A percentile compares a stretch with the other conserved stretches of the same genome.
Evolutionary conservation across 2,329 filamentous ascomycete species (phyloP).

Genomic region (Furcasterigmium furcatum): DNA sequence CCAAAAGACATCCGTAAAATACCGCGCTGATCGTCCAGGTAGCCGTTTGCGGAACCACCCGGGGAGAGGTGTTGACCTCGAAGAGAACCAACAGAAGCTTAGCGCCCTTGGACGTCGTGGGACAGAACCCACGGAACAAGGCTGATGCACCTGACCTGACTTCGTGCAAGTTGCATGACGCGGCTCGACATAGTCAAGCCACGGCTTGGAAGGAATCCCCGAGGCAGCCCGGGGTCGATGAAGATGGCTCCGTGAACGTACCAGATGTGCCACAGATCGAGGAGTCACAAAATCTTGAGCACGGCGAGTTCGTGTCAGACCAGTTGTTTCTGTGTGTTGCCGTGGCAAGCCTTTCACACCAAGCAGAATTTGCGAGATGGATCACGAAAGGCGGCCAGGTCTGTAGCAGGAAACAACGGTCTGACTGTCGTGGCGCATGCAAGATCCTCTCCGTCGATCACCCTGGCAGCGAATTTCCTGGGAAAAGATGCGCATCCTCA

Average conservation of each 20-base stretch:
- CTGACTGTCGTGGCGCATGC: conserved; percentile 35
- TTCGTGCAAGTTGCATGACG: conserved; percentile 27
- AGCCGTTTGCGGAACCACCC: conserved; percentile 25
- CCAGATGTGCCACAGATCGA: conserved; percentile 19
- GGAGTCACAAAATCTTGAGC: conserved; percentile 42
- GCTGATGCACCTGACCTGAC: conserved; percentile 58
- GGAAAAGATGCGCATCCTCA: conserved; percentile 7
- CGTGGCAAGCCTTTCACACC: conserved; percentile 33
- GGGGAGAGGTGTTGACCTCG: conserved; percentile 34
- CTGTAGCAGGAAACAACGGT: conserved; percentile 12
- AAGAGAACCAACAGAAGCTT: conserved; percentile 30
- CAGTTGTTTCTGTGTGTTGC: conserved; percentile 43
- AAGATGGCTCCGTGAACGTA: neutral
- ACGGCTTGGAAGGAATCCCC: conserved; percentile 2
- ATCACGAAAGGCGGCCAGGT: conserved; percentile 1
- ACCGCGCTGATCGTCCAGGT: conserved; percentile 63
- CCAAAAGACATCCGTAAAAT: conserved; percentile 98
- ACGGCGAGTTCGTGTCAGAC: conserved; percentile 25
- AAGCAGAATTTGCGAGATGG: conserved; percentile 5
- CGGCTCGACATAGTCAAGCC: conserved; percentile 9
- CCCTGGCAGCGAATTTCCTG: conserved; percentile 1
- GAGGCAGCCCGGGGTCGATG: conserved; percentile 9
- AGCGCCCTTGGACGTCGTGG: conserved; percentile 45
- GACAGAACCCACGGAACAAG: conserved; percentile 37
- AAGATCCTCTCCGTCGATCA: neutral